Percentiles rank a stretch among this genome's conserved stretches.
phyloP scores from a whole-genome alignment of 2,329 filamentous ascomycete genomes.

The Stagonosporopsis rhizophila region DNA sequence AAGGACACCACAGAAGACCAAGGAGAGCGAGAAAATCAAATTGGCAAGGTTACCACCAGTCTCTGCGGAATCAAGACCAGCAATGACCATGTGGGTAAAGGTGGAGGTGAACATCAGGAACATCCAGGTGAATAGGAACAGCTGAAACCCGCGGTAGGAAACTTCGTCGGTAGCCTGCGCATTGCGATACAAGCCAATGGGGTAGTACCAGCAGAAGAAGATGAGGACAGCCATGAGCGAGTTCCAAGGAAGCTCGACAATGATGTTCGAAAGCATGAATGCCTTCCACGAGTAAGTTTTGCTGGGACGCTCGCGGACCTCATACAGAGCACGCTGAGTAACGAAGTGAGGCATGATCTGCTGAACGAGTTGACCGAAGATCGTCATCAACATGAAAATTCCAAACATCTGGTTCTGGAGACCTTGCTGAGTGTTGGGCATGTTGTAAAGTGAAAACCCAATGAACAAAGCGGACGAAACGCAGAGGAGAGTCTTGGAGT shows the following conservation, averaged over 20 bases:
- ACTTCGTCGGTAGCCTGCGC: constrained; percentile 67
- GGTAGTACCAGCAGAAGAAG: constrained; percentile 86
- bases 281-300: constrained; percentile 87
- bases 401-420: constrained; percentile 87
- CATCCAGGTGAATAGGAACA: constrained; percentile 77
- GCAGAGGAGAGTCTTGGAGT: constrained; percentile 77
- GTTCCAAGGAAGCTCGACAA: constrained; percentile 88
- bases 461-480: constrained; percentile 74
- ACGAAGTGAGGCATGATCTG: constrained; percentile 89
- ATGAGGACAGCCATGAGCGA: constrained; percentile 76
- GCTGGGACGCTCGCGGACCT: constrained; percentile 82
- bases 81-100: constrained; percentile 80
- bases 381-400: constrained; percentile 81
- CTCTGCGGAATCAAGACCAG: constrained; percentile 76
- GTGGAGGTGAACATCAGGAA: constrained; percentile 85
- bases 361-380: constrained; percentile 81
- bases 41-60: constrained; percentile 79
- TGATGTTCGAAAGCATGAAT: constrained; percentile 82
- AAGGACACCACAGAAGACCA: constrained; percentile 76
- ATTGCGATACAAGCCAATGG: constrained; percentile 77
- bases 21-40: constrained; percentile 72
- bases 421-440: constrained; percentile 75
- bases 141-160: constrained; percentile 73
- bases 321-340: constrained; percentile 80
- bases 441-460: constrained; percentile 79